These are phyloP conservation scores for Boehmeria nivea DNA, from an alignment of 306 rosid species.

Conservation along the genomic window DNA sequence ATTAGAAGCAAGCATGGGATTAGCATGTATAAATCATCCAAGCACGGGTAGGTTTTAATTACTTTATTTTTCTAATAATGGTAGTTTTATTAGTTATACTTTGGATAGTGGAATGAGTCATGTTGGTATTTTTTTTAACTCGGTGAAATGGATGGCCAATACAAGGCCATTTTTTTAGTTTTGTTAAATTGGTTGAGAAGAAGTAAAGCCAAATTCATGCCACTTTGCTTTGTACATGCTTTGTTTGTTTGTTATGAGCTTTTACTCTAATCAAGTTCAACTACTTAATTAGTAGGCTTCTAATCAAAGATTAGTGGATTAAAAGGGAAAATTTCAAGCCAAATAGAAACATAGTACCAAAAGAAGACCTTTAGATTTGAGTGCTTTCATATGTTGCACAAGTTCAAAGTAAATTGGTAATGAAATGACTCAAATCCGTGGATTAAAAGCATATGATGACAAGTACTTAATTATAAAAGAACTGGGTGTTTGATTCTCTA, in stretches of 20 bases:
- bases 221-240: background rate
- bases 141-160: background rate
- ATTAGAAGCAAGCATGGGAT: background rate
- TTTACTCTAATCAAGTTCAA: conserved; percentile 4
- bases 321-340: too few relatives aligned
- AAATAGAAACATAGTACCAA: too few relatives aligned
- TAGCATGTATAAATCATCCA: background rate
- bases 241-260: background rate
- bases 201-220: background rate
- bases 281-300: background rate
- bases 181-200: background rate
- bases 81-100: background rate
- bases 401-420: too few relatives aligned
- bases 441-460: too few relatives aligned
- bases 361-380: too few relatives aligned
- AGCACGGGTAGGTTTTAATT: background rate
- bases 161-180: background rate
- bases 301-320: background rate
- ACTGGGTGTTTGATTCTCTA: too few relatives aligned
- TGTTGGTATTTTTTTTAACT: background rate
- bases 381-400: too few relatives aligned
- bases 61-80: background rate
- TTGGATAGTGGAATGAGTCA: background rate
- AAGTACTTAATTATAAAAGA: too few relatives aligned
- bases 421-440: too few relatives aligned